Conservation (phyloP, 345 rosid species). For the Citrus cavaleriei region DNA sequence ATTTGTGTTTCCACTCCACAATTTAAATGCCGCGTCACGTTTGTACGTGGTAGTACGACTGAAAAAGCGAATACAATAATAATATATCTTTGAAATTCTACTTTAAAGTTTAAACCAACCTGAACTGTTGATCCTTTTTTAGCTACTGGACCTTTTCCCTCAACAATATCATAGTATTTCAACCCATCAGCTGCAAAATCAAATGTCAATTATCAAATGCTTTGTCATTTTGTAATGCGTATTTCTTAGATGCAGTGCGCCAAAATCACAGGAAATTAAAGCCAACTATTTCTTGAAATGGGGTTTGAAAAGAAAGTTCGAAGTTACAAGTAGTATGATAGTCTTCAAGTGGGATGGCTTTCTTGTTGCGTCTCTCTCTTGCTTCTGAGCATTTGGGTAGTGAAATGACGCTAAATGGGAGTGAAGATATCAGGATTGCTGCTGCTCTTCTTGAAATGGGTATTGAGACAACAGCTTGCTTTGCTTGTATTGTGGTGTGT, state of each 20-base stretch:
- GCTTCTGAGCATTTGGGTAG: conserved; percentile 55
- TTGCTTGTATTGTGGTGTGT: conserved; percentile 8
- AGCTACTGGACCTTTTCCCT: conserved; percentile 80
- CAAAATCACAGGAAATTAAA: not conserved
- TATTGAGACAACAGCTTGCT: conserved; percentile 27
- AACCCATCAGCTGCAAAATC: conserved; percentile 60
- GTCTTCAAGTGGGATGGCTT: conserved; percentile 63
- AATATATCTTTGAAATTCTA: not conserved
- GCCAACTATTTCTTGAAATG: not conserved
- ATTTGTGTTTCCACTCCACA: not conserved
- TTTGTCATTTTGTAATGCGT: not conserved
- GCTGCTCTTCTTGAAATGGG: conserved; percentile 62
- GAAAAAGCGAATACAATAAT: not conserved
- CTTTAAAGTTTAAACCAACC: conserved; percentile 30
- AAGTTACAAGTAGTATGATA: conserved; percentile 55
- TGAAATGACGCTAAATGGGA: conserved; percentile 41
- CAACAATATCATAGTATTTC: conserved; percentile 74
- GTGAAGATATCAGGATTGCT: conserved; percentile 40
- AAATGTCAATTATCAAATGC: not conserved
- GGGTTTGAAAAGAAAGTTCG: conserved; percentile 4
- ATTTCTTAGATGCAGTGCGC: not conserved
- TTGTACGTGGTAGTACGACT: not conserved
- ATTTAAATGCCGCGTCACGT: not conserved
- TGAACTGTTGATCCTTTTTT: conserved; percentile 70
- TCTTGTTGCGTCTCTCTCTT: conserved; percentile 78